Conservation (phyloP, 1,139 yeast species). For the Magnusiomyces ingens region DNA sequence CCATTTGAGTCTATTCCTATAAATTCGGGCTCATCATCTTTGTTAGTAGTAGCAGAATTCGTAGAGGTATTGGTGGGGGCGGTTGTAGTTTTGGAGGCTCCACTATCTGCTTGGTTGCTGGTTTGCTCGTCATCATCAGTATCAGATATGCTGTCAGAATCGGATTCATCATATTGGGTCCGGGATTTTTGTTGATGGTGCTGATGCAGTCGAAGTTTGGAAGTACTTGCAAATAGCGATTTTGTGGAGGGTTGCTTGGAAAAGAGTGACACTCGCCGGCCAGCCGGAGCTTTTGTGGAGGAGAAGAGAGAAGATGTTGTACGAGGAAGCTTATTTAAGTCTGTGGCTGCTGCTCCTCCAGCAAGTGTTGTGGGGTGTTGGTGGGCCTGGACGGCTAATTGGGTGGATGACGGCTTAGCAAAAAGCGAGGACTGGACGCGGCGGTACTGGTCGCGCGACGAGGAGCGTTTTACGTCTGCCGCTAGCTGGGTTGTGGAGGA, state of each 20-base stretch:
- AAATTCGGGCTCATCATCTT: slow-evolving; percentile 8
- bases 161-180: too few species aligned
- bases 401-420: too few species aligned
- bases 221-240: neutral
- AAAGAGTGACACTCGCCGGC: neutral
- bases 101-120: slow-evolving; percentile 43
- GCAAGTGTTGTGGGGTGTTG: neutral
- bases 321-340: neutral
- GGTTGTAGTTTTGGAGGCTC: slow-evolving; percentile 37
- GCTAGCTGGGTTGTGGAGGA: slow-evolving; percentile 1
- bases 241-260: neutral
- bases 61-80: neutral
- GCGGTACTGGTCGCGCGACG: too few species aligned
- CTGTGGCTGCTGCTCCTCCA: neutral
- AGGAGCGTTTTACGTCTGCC: too few species aligned
- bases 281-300: neutral
- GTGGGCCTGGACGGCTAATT: too few species aligned
- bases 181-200: too few species aligned
- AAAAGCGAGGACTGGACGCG: too few species aligned
- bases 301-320: slow-evolving; percentile 5
- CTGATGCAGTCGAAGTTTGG: neutral
- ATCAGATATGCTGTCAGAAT: neutral
- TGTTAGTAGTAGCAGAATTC: neutral
- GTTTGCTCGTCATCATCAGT: slow-evolving; percentile 35
- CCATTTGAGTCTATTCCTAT: slow-evolving; percentile 19